Conservation (phyloP, 495 filamentous ascomycete species). For the Hamigera avellanea region DNA sequence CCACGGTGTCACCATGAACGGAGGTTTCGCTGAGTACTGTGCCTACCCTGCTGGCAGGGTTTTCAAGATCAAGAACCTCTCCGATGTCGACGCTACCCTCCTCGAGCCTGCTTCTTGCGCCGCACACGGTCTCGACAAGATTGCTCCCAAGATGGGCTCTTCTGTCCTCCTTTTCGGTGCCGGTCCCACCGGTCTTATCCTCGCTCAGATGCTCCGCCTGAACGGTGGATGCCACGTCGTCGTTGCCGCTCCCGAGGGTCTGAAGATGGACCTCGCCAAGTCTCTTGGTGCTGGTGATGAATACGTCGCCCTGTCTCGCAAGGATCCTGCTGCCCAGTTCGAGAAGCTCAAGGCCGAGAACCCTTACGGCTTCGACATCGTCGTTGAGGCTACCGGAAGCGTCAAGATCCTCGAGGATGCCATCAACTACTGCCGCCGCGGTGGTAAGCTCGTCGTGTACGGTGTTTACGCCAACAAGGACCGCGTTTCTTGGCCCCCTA, state of each 20-base stretch:
- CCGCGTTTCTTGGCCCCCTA: conserved; percentile 52
- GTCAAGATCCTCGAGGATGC: conserved; percentile 57
- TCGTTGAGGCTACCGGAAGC: conserved; percentile 51
- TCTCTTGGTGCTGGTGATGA: conserved; percentile 54
- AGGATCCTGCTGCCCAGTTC: conserved; percentile 43
- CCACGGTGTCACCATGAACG: conserved; percentile 53
- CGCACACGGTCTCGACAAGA: conserved; percentile 61
- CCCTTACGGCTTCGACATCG: conserved; percentile 64
- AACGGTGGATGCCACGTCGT: conserved; percentile 56
- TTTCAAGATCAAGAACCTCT: conserved; percentile 59
- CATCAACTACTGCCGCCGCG: conserved; percentile 55
- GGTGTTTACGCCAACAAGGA: conserved; percentile 51
- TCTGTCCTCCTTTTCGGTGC: conserved; percentile 56
- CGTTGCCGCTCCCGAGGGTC: conserved; percentile 51
- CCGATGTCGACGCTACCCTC: conserved; percentile 59
- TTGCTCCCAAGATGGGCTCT: conserved; percentile 55
- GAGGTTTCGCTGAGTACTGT: conserved; percentile 62
- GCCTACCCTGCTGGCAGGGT: conserved; percentile 44
- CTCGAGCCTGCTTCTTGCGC: conserved; percentile 65
- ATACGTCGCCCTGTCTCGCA: conserved; percentile 50
- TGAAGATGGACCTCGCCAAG: conserved; percentile 61
- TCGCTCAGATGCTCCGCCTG: conserved; percentile 50
- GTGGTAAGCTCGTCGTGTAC: conserved; percentile 59
- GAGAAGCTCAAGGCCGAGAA: conserved; percentile 50
- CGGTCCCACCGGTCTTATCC: conserved; percentile 53